Conservation (phyloP, 768 basidiomycete species). For the Mycena rebaudengoi region DNA sequence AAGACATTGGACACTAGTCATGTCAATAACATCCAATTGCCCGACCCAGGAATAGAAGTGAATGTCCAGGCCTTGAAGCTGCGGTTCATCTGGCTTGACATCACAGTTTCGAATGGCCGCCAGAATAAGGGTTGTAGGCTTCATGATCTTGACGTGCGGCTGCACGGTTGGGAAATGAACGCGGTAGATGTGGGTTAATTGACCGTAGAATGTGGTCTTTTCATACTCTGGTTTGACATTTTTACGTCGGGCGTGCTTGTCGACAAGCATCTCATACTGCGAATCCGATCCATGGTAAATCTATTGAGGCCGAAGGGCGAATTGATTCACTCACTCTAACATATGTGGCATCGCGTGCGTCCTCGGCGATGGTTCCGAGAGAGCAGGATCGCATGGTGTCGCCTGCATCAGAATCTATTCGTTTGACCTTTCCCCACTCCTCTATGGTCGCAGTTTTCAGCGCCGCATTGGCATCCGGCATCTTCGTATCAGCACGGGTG, state of each 20-base stretch:
- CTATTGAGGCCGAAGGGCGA: neutral
- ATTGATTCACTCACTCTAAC: constrained; percentile 38
- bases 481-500: constrained; percentile 22
- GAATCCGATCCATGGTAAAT: too few relatives aligned
- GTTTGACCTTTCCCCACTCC: constrained; percentile 41
- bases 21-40: constrained; percentile 30
- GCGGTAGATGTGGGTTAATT: constrained; percentile 38
- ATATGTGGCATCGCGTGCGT: constrained; percentile 42
- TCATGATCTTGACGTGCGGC: neutral
- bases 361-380: constrained; percentile 26
- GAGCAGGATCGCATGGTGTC: constrained; percentile 35
- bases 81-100: constrained; percentile 11
- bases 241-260: constrained; percentile 30
- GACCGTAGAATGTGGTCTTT: constrained; percentile 39
- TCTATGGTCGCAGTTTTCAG: constrained; percentile 20
- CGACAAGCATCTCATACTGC: constrained; percentile 44
- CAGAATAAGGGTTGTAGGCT: constrained; percentile 29
- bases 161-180: constrained; percentile 21
- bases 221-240: neutral
- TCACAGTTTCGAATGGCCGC: constrained; percentile 32
- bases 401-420: constrained; percentile 37
- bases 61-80: constrained; percentile 24
- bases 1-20: constrained; percentile 31
- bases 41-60: constrained; percentile 29
- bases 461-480: constrained; percentile 14